Conservation (phyloP, 192 early-diverging fungal genomes). For the Chytriomyces sp. region DNA sequence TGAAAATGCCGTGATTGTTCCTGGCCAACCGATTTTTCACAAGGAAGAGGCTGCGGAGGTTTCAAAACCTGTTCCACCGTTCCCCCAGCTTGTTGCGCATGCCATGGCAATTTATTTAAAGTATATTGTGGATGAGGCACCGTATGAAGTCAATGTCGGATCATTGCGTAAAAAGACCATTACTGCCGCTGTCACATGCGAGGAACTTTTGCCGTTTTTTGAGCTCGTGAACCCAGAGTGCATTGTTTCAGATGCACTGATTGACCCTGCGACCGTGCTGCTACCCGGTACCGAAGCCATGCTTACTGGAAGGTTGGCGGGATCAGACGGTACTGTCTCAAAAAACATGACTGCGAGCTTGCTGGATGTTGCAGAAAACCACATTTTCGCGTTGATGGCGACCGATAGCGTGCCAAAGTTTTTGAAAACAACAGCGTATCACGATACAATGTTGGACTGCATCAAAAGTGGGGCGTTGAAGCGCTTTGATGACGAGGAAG, state of each 20-base stretch:
- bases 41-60: neutral
- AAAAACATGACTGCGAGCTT: slow-evolving; percentile 42
- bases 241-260: slow-evolving; percentile 1
- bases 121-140: slow-evolving; percentile 43
- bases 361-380: slow-evolving; percentile 68
- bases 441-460: slow-evolving; percentile 23
- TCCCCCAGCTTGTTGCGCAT: slow-evolving; percentile 38
- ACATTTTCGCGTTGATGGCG: slow-evolving; percentile 76
- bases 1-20: slow-evolving; percentile 21
- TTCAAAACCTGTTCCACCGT: neutral
- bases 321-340: neutral
- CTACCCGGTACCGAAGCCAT: slow-evolving; percentile 35
- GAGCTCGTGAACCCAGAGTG: slow-evolving; percentile 27
- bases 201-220: slow-evolving; percentile 30
- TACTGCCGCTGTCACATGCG: slow-evolving; percentile 27
- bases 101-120: slow-evolving; percentile 50
- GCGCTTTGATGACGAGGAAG: slow-evolving; percentile 12
- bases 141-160: slow-evolving; percentile 53
- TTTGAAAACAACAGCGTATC: slow-evolving; percentile 53
- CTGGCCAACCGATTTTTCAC: slow-evolving; percentile 21
- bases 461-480: slow-evolving; percentile 18
- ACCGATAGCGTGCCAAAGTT: slow-evolving; percentile 80
- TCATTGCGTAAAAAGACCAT: slow-evolving; percentile 44
- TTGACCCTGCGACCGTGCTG: slow-evolving; percentile 9
- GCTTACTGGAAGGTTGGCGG: slow-evolving; percentile 20